Evolutionary conservation across 176 grass and related monocot genomes (phyloP).

Genomic region (Oryza meridionalis): DNA sequence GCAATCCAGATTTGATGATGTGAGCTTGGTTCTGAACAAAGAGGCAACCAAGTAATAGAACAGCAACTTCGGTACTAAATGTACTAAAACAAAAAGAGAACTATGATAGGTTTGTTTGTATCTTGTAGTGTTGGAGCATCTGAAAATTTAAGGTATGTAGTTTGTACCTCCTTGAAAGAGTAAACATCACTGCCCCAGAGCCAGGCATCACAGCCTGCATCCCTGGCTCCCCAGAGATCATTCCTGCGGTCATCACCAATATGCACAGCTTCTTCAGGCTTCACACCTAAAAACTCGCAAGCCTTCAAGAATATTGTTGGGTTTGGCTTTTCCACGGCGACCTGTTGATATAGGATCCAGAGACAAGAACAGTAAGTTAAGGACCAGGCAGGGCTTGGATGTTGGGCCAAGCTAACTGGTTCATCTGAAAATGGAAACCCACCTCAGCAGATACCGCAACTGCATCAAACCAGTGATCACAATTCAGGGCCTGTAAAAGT

Average conservation of each 20-base stretch:
- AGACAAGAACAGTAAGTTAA: background rate
- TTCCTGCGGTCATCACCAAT: slow-evolving; percentile 96
- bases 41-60: background rate
- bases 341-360: slow-evolving; percentile 44
- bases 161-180: slow-evolving; percentile 95
- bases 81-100: background rate
- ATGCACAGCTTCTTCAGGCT: slow-evolving; percentile 91
- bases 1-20: background rate
- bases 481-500: slow-evolving; percentile 83
- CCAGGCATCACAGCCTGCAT: slow-evolving; percentile 97
- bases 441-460: slow-evolving; percentile 94
- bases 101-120: slow-evolving; percentile 5
- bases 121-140: background rate
- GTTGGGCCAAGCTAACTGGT: background rate
- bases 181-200: slow-evolving; percentile 93
- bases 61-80: background rate
- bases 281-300: slow-evolving; percentile 75
- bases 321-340: slow-evolving; percentile 94
- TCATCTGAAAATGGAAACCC: slow-evolving; percentile 33
- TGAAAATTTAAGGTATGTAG: slow-evolving; percentile 1
- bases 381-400: background rate
- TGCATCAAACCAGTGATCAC: slow-evolving; percentile 93
- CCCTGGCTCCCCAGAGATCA: slow-evolving; percentile 92
- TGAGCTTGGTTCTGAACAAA: slow-evolving; percentile 9
- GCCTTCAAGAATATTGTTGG: slow-evolving; percentile 98